A percentile compares a stretch with the other conserved stretches of the same genome.
Conservation (phyloP, 202 grass and related monocot species). For the Zizania palustris region DNA sequence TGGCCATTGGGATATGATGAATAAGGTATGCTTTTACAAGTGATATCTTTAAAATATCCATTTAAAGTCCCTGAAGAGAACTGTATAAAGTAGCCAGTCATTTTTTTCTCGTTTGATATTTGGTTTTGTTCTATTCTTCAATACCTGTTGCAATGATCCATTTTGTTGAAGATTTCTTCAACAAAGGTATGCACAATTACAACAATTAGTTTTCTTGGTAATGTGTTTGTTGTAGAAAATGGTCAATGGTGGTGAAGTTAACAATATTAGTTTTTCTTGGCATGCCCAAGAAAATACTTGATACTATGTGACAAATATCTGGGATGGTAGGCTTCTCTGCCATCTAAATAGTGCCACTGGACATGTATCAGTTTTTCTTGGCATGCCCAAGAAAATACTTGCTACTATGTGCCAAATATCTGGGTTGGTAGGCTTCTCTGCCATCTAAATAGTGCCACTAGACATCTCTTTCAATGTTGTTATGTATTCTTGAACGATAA, state of each 20-base stretch:
- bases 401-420: slow-evolving; percentile 10
- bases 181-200: neutral
- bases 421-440: too few relatives aligned
- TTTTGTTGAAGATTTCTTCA: slow-evolving; percentile 6
- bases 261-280: slow-evolving; percentile 68
- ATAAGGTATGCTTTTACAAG: slow-evolving; percentile 59
- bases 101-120: neutral
- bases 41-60: slow-evolving; percentile 2
- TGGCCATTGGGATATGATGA: slow-evolving; percentile 79
- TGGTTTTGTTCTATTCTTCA: slow-evolving; percentile 10
- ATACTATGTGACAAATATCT: slow-evolving; percentile 68
- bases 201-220: slow-evolving; percentile 28
- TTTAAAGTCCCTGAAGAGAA: neutral
- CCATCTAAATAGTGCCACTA: too few relatives aligned
- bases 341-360: slow-evolving; percentile 35
- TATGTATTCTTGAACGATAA: neutral
- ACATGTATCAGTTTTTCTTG: too few relatives aligned
- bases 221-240: slow-evolving; percentile 59
- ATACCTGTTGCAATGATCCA: neutral
- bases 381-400: too few relatives aligned
- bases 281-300: slow-evolving; percentile 61
- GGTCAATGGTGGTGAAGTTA: slow-evolving; percentile 70
- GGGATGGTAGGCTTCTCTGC: slow-evolving; percentile 61
- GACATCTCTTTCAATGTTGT: neutral
- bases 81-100: slow-evolving; percentile 16